Percentiles rank a stretch among this genome's conserved stretches.
phyloP scores from a whole-genome alignment of 2,329 filamentous ascomycete species.

The Scytalidium sp. region DNA sequence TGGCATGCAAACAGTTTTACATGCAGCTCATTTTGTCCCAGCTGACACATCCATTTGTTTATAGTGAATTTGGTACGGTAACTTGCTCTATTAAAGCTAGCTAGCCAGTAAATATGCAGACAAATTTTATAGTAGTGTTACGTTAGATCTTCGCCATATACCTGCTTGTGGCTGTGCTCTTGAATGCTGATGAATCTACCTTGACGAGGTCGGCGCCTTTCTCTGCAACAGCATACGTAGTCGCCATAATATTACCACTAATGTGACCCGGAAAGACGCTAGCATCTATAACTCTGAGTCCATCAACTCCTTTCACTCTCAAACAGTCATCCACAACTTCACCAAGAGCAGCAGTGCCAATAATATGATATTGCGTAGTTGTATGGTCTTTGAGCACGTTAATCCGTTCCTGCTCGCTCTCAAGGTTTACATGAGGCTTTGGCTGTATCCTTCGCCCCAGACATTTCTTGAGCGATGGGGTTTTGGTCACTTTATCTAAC shows the following conservation, averaged over 20 bases:
- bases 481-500: constrained; percentile 29
- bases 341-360: not conserved
- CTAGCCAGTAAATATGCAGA: too few relatives aligned
- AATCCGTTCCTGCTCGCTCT: not conserved
- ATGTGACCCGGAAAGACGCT: constrained; percentile 55
- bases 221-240: constrained; percentile 78
- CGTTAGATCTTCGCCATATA: too few relatives aligned
- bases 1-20: too few relatives aligned
- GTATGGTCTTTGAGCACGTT: not conserved
- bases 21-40: too few relatives aligned
- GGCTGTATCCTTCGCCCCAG: too few relatives aligned
- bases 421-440: constrained; percentile 16
- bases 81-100: too few relatives aligned
- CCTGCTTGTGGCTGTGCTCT: too few relatives aligned
- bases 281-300: not conserved
- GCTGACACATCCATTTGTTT: too few relatives aligned
- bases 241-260: constrained; percentile 82
- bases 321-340: not conserved
- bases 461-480: too few relatives aligned
- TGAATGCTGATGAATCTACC: too few relatives aligned
- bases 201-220: constrained; percentile 72
- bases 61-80: too few relatives aligned
- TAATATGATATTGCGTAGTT: not conserved
- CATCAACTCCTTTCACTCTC: not conserved
- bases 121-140: too few relatives aligned